Base-by-base conservation (phyloP, 257 asterid genomes). In the Primulina tabacum region DNA sequence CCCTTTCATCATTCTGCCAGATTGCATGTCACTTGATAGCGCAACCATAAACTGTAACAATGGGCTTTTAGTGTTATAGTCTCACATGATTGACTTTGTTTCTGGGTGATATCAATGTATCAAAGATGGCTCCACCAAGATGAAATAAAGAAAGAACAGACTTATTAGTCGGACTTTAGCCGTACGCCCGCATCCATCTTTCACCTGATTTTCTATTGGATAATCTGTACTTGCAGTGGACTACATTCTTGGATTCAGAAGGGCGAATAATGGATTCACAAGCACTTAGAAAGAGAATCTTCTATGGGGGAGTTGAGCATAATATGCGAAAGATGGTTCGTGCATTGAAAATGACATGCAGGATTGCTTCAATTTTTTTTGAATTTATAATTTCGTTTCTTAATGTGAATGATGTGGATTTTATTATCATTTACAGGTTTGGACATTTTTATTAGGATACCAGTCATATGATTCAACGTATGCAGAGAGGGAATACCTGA, bases 251-350 rank as follows among this genome's bases (percentile, higher is more conserved):
- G 88, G 99, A 94, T 82, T 86, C 86, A 66, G 98, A 94, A 84
- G 99, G 99, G 43, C 84, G 92, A 64, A 86, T 91, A 16, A 62
- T 43, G 82, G 95, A 94, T 75, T 65, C 96, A 28, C 73, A 86
- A 59, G 85, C 96, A 12, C 80, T 91, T 69, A 83, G 81, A 77
- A 88, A 84, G 77, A 78, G 98, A 83, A 87, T 91, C 79, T 94
- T 91, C 80, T 94, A 91, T 67, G 99, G 98, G 29, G 97, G 97
- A 37, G 82, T 89, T 67, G 98, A 94, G 71, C 91, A 83, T 62
- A 70, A 79, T 85, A 70, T 85, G 82, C 84, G 97, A 76, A 84
- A 83, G 62, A 96, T 89, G 95, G 99, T 94, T 38, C 60, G 81
- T 55, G 34, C 68, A 52, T 53, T 70, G 66, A 65, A 52, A 67